A percentile compares a stretch with the other conserved stretches of the same genome.
Conservation (phyloP, 768 basidiomycete species). For the Boletellus sp. region DNA sequence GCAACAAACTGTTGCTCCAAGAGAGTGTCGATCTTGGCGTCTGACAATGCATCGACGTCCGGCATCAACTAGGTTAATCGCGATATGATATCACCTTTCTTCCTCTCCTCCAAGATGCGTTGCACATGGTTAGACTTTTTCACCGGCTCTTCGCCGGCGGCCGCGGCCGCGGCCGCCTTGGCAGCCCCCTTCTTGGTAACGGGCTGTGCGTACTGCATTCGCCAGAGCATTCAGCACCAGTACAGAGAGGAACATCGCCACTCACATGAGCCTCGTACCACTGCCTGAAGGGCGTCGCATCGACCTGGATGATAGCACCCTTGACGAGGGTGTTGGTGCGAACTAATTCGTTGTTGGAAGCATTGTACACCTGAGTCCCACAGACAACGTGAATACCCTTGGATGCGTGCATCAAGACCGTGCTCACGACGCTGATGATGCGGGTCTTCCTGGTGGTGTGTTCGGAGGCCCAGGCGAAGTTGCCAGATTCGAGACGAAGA, state of each 20-base stretch:
- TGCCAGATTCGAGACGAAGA: slow-evolving; percentile 92
- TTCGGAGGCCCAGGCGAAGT: slow-evolving; percentile 99
- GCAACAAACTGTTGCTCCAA: slow-evolving; percentile 89
- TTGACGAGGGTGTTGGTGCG: slow-evolving; percentile 99
- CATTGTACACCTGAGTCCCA: slow-evolving; percentile 81
- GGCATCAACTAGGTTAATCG: neutral
- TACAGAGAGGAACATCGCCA: slow-evolving; percentile 17
- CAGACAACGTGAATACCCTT: slow-evolving; percentile 3
- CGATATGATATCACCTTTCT: slow-evolving; percentile 64
- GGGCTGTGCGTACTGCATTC: slow-evolving; percentile 83
- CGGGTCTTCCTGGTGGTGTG: slow-evolving; percentile 93
- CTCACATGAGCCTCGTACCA: slow-evolving; percentile 98
- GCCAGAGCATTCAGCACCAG: slow-evolving; percentile 1
- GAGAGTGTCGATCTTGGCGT: slow-evolving; percentile 87
- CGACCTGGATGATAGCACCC: slow-evolving; percentile 93
- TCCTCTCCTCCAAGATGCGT: slow-evolving; percentile 82
- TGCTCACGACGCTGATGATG: slow-evolving; percentile 89
- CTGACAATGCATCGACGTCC: slow-evolving; percentile 36
- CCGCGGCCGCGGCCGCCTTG: slow-evolving; percentile 49
- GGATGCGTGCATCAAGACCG: neutral
- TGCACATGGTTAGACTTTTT: slow-evolving; percentile 91
- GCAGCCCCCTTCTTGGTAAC: slow-evolving; percentile 77
- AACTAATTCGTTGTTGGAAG: slow-evolving; percentile 99
- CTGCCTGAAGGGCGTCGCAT: slow-evolving; percentile 98
- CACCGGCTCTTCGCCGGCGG: slow-evolving; percentile 49